Conservation (phyloP, 306 rosid genomes). For the Hippophae rhamnoides region DNA sequence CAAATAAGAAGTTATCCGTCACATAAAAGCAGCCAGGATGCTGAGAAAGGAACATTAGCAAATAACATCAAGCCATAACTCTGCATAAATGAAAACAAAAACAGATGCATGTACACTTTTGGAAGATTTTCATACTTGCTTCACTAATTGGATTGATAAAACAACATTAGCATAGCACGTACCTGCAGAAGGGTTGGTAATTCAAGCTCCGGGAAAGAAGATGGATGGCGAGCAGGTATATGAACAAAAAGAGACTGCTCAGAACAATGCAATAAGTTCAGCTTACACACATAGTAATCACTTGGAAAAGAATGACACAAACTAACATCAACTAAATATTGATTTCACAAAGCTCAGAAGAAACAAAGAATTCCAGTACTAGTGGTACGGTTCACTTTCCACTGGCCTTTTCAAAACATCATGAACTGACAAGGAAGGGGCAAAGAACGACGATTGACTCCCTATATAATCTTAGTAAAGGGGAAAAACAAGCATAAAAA, state of each 20-base stretch:
- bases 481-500: no score
- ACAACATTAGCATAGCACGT: conserved; percentile 16
- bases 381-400: no score
- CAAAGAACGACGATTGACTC: no score
- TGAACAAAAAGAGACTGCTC: conserved; percentile 76
- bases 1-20: conserved; percentile 6
- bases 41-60: conserved; percentile 1
- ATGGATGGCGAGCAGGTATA: conserved; percentile 81
- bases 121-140: not conserved
- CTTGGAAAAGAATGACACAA: not conserved
- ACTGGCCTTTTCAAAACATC: no score
- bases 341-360: not conserved
- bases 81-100: not conserved
- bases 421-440: no score
- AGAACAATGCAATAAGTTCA: conserved; percentile 20
- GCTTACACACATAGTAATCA: conserved; percentile 7
- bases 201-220: conserved; percentile 81
- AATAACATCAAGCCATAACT: not conserved
- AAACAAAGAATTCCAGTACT: no score
- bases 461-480: no score
- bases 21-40: conserved; percentile 5
- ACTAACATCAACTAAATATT: not conserved
- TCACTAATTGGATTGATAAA: not conserved
- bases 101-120: not conserved
- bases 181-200: conserved; percentile 93